Base-by-base conservation (phyloP, 441 rosid genomes). In the Geranium incanum region DNA sequence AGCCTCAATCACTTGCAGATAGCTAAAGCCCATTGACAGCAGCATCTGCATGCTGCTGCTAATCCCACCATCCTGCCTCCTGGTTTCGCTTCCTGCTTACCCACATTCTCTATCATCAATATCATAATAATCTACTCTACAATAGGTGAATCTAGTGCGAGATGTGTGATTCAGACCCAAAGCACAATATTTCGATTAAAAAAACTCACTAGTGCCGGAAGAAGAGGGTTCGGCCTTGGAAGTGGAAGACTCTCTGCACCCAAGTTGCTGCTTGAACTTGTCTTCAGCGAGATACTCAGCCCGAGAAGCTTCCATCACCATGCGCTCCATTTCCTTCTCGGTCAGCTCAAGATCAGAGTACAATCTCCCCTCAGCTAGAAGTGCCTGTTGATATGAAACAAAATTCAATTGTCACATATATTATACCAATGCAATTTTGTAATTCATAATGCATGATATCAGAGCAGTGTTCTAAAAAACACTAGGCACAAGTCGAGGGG, bases 301-400 rank as follows among this genome's bases (percentile, higher is more conserved):
- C 70, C 99, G 93, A 39, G 99, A 95, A 74, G 96, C 91, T 81
- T 88, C 99, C 95, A 95, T 95, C 67, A 91, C 99, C 86, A 91
- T 90, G 7, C 89, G 79, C 66, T 91, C 98, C 0, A 95, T 95
- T 78, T 91, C 99, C 84, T 87, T 95, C 81, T 95, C 97, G 1
- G 99, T 95, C 55, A 92, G 91, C 83, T 95, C 99, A 16, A 95
- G 82, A 79, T 95, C 99, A 52, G 99, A 92, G 84, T 90, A 88
- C 80, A 86, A 87, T 76, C 83, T 85, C 68, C 98, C 99, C 85
- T 95, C 98, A 23, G 95, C 95, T 70, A 95, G 73, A 64, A 92
- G 98, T 59, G 97, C 97, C 98, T 95, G 86, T 72, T 43, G 70
- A 59, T 60, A 23, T 50, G 43, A 63, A 71, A 50, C 15, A 16